Percentiles rank a stretch among this genome's conserved stretches.
Conservation (phyloP, 176 grass and related monocot species). For the Bothriochloa decipiens region DNA sequence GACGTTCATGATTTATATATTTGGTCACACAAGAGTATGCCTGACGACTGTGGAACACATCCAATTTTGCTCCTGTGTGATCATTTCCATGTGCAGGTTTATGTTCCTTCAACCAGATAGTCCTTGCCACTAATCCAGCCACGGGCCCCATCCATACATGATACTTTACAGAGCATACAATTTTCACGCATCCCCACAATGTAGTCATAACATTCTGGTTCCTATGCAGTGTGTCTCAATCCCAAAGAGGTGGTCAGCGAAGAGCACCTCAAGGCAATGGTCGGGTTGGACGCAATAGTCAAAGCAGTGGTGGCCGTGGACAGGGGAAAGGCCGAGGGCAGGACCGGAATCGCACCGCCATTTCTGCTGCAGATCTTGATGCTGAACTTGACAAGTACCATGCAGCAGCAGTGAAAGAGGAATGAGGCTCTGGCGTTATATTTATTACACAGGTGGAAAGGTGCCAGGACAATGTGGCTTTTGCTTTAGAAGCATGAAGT, state of each 20-base stretch:
- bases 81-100: background rate
- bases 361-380: conserved; percentile 76
- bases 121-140: background rate
- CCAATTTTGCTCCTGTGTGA: conserved; percentile 1
- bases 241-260: conserved; percentile 45
- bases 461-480: background rate
- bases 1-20: background rate
- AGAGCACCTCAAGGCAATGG: conserved; percentile 46
- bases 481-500: conserved; percentile 5
- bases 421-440: conserved; percentile 49
- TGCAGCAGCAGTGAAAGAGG: conserved; percentile 54
- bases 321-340: conserved; percentile 47
- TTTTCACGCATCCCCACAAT: conserved; percentile 19
- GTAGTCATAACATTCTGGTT: conserved; percentile 13
- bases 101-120: background rate
- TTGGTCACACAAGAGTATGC: background rate
- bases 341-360: conserved; percentile 41
- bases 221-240: conserved; percentile 43
- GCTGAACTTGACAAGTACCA: conserved; percentile 86
- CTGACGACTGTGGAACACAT: background rate
- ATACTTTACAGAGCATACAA: background rate
- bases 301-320: conserved; percentile 37
- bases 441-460: background rate
- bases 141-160: background rate
- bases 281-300: conserved; percentile 41